Conservation (phyloP, 2,329 filamentous ascomycete genomes). For the Periconia sp. region DNA sequence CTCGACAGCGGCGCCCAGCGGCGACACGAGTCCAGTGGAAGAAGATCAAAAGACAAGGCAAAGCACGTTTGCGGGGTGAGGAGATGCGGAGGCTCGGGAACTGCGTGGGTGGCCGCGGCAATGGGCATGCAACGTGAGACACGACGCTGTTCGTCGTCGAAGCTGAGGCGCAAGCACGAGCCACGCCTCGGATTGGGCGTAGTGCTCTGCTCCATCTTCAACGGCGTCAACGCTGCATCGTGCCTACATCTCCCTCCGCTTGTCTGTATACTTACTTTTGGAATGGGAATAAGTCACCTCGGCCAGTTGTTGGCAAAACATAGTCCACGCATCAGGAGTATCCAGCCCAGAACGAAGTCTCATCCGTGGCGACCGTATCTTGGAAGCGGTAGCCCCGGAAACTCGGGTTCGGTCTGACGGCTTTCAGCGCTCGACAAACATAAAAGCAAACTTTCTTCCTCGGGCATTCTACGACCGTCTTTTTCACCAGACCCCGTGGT, state of each 20-base stretch:
- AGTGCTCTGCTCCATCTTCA: neutral
- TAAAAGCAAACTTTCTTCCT: too few species aligned
- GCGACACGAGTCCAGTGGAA: conserved; percentile 2
- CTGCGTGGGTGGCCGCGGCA: conserved; percentile 13
- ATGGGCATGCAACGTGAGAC: conserved; percentile 18
- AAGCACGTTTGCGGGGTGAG: conserved; percentile 4
- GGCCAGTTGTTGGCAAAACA: too few species aligned
- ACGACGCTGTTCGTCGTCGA: conserved; percentile 11
- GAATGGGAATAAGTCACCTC: too few species aligned
- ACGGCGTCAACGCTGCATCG: conserved; percentile 16
- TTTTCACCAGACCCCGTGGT: too few species aligned
- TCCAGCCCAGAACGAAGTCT: too few species aligned
- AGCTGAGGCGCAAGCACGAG: conserved; percentile 20
- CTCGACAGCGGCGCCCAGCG: conserved; percentile 3
- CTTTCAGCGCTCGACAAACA: too few species aligned
- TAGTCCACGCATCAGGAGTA: too few species aligned
- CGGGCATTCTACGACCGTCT: too few species aligned
- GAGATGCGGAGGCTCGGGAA: neutral
- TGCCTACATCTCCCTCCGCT: conserved; percentile 6
- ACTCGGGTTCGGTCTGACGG: too few species aligned
- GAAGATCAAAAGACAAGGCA: neutral
- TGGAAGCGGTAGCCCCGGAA: too few species aligned
- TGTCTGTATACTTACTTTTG: neutral
- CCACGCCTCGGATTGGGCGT: conserved; percentile 16
- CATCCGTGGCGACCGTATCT: too few species aligned